phyloP scores from a whole-genome alignment of 331 rosid species.

The Arachis monticola region DNA sequence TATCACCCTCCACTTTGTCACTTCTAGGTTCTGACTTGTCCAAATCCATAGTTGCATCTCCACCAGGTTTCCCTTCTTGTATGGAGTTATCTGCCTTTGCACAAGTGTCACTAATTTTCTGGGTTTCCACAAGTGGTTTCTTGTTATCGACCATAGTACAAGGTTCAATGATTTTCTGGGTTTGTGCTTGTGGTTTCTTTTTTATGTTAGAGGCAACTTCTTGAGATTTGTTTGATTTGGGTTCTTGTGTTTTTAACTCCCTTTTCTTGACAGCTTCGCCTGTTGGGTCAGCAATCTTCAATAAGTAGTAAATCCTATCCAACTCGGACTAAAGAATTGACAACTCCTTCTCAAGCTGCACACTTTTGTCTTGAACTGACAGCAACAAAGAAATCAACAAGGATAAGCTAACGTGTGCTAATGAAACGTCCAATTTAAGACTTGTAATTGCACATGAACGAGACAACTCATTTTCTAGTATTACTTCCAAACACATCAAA shows the following conservation, averaged over 20 bases:
- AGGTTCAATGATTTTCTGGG: slow-evolving; percentile 45
- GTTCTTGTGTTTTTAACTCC: slow-evolving; percentile 59
- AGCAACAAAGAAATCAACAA: slow-evolving; percentile 49
- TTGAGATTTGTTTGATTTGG: slow-evolving; percentile 50
- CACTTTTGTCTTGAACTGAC: slow-evolving; percentile 72
- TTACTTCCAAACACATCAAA: not conserved
- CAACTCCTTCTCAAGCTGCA: slow-evolving; percentile 69
- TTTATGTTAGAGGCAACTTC: slow-evolving; percentile 41
- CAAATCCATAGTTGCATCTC: slow-evolving; percentile 41
- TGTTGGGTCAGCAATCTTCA: slow-evolving; percentile 95
- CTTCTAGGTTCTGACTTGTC: slow-evolving; percentile 49
- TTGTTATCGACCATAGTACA: slow-evolving; percentile 39
- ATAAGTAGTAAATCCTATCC: slow-evolving; percentile 77
- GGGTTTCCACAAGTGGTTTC: slow-evolving; percentile 44
- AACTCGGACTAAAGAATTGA: slow-evolving; percentile 79
- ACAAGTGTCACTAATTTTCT: slow-evolving; percentile 34
- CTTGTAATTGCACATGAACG: slow-evolving; percentile 16
- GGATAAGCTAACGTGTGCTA: slow-evolving; percentile 24
- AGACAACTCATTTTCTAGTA: not conserved
- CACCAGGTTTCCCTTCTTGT: slow-evolving; percentile 45
- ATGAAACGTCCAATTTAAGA: slow-evolving; percentile 10
- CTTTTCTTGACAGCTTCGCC: slow-evolving; percentile 91
- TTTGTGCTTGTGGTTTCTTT: slow-evolving; percentile 49
- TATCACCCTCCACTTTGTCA: slow-evolving; percentile 53
- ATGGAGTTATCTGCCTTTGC: slow-evolving; percentile 40